phyloP scores from a whole-genome alignment of 306 rosid genomes.

The Nissolia schottii region DNA sequence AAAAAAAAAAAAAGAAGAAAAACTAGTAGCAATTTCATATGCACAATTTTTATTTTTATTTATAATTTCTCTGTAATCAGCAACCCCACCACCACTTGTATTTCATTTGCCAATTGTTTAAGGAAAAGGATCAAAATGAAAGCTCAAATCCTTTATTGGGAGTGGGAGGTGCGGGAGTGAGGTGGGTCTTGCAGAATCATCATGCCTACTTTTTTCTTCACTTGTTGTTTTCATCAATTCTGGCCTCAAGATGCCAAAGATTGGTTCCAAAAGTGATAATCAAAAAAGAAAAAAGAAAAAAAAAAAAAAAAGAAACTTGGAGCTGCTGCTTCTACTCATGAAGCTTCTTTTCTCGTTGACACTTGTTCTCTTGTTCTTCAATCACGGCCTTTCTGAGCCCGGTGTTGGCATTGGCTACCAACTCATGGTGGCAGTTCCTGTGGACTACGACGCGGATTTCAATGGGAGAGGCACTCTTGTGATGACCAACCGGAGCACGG shows the following conservation, averaged over 20 bases:
- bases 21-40: slow-evolving; percentile 3
- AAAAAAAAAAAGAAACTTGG: too few species aligned
- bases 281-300: neutral
- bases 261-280: neutral
- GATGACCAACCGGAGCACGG: slow-evolving; percentile 36
- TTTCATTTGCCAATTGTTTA: slow-evolving; percentile 17
- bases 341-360: slow-evolving; percentile 35
- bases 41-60: neutral
- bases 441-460: slow-evolving; percentile 44
- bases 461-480: slow-evolving; percentile 60
- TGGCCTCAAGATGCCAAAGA: slow-evolving; percentile 24
- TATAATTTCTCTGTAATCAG: slow-evolving; percentile 18
- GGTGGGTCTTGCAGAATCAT: slow-evolving; percentile 44
- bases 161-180: slow-evolving; percentile 41
- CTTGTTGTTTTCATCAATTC: slow-evolving; percentile 33
- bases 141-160: slow-evolving; percentile 40
- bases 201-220: slow-evolving; percentile 41
- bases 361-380: slow-evolving; percentile 37
- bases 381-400: slow-evolving; percentile 40
- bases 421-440: slow-evolving; percentile 52
- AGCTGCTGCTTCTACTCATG: slow-evolving; percentile 49
- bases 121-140: slow-evolving; percentile 35
- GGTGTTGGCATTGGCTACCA: slow-evolving; percentile 44
- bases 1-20: slow-evolving; percentile 2
- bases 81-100: slow-evolving; percentile 39